These are phyloP conservation scores for Mrakia blollopis DNA, from an alignment of 768 basidiomycete genomes.

Conservation along the genomic window DNA sequence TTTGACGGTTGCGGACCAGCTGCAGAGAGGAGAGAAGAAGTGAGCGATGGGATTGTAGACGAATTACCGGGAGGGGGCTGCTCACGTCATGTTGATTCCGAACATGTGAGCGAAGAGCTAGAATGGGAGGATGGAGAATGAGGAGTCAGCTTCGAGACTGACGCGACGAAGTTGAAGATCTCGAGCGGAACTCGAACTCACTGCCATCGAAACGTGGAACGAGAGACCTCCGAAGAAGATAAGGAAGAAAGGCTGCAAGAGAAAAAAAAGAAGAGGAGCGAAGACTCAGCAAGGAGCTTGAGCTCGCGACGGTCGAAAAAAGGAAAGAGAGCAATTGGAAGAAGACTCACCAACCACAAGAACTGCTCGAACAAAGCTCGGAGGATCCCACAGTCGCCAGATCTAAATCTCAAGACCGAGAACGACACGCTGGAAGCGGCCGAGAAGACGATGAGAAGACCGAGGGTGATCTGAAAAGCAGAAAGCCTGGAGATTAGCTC, in stretches of 20 bases:
- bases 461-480: not conserved
- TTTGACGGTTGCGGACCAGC: constrained; percentile 22
- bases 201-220: constrained; percentile 26
- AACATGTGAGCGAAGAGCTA: constrained; percentile 9
- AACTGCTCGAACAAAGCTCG: constrained; percentile 40
- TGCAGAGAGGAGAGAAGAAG: too few species aligned
- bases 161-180: not conserved
- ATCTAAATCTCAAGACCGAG: constrained; percentile 40
- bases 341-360: constrained; percentile 34
- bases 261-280: not conserved
- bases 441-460: constrained; percentile 19
- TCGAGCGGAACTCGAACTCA: constrained; percentile 10
- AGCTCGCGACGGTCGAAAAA: not conserved
- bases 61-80: too few species aligned
- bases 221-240: constrained; percentile 12
- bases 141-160: not conserved
- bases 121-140: not conserved
- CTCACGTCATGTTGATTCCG: not conserved
- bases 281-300: not conserved
- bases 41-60: too few species aligned
- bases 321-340: not conserved
- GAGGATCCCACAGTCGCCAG: constrained; percentile 38
- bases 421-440: not conserved
- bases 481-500: too few species aligned
- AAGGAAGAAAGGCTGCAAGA: too few species aligned